Evolutionary conservation across 2,329 filamentous ascomycete genomes (phyloP).

Genomic region (Ophiostoma triangulosporum): DNA sequence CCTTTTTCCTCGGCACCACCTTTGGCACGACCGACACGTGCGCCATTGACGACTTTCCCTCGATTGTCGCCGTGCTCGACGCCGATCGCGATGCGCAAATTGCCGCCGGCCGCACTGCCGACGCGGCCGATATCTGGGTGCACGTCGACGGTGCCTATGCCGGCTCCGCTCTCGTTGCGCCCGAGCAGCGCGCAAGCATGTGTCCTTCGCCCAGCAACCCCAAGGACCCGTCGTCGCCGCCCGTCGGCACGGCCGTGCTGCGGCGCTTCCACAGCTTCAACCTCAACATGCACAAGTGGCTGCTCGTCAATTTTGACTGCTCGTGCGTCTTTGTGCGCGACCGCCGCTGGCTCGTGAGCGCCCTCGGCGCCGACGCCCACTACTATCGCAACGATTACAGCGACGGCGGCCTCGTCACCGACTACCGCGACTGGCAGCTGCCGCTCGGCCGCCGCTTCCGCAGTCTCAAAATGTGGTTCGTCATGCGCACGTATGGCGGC

Average conservation of each 20-base stretch:
- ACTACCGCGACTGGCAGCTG: constrained; percentile 97
- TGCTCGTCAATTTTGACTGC: constrained; percentile 83
- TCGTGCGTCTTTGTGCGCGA: constrained; percentile 69
- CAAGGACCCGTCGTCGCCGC: neutral
- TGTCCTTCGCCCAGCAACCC: constrained; percentile 4
- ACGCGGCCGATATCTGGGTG: constrained; percentile 55
- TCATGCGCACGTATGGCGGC: constrained; percentile 64
- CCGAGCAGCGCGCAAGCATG: constrained; percentile 50
- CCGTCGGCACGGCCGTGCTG: constrained; percentile 38
- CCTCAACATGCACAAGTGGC: constrained; percentile 96
- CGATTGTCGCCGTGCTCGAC: constrained; percentile 43
- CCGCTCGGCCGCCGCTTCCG: constrained; percentile 81
- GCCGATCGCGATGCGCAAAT: constrained; percentile 15
- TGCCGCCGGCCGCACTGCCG: constrained; percentile 11
- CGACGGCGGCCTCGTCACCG: constrained; percentile 72
- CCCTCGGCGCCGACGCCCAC: constrained; percentile 64
- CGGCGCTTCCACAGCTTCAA: constrained; percentile 73
- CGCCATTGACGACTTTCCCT: constrained; percentile 67
- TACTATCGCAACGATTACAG: constrained; percentile 57
- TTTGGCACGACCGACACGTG: constrained; percentile 83
- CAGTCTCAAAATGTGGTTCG: constrained; percentile 89
- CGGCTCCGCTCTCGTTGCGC: constrained; percentile 67
- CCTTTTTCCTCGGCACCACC: constrained; percentile 75
- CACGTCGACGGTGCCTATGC: constrained; percentile 92
- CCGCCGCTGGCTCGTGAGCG: constrained; percentile 62